A percentile compares a stretch with the other conserved stretches of the same genome.
Conservation (phyloP, 2,329 filamentous ascomycete genomes). For the Sphaceloma murrayae region DNA sequence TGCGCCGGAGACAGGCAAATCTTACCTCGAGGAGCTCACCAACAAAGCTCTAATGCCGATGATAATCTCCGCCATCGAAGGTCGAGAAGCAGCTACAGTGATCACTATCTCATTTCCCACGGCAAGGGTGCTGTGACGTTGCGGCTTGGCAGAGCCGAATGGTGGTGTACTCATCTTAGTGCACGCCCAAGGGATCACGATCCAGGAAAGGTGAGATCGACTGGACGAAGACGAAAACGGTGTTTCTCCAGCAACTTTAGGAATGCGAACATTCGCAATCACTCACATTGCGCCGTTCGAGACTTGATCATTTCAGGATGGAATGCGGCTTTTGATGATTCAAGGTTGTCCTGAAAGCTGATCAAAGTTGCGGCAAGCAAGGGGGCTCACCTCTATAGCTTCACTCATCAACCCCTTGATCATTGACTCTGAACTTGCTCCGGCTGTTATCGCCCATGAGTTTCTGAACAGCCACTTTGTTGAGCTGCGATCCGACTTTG, state of each 20-base stretch:
- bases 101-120: slow-evolving; percentile 10
- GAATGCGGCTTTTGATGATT: slow-evolving; percentile 1
- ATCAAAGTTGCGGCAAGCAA: slow-evolving; percentile 7
- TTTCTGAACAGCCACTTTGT: slow-evolving; percentile 82
- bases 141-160: not conserved
- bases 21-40: slow-evolving; percentile 2
- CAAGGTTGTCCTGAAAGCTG: slow-evolving; percentile 1
- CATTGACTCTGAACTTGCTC: slow-evolving; percentile 71
- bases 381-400: slow-evolving; percentile 15
- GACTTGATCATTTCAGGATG: not conserved
- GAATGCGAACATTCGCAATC: slow-evolving; percentile 1
- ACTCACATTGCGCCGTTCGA: slow-evolving; percentile 2
- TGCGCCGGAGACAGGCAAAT: not conserved
- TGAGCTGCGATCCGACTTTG: slow-evolving; percentile 83
- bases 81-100: not conserved
- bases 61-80: slow-evolving; percentile 10
- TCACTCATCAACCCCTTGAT: slow-evolving; percentile 48
- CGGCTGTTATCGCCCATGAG: slow-evolving; percentile 66
- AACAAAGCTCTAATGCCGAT: slow-evolving; percentile 5
- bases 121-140: slow-evolving; percentile 14
- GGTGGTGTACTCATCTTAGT: slow-evolving; percentile 15
- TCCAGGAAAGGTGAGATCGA: slow-evolving; percentile 6
- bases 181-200: slow-evolving; percentile 7
- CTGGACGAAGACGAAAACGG: not conserved
- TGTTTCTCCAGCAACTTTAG: slow-evolving; percentile 5